phyloP scores from a whole-genome alignment of 768 basidiomycete genomes.

The Coprinopsis cinerea region DNA sequence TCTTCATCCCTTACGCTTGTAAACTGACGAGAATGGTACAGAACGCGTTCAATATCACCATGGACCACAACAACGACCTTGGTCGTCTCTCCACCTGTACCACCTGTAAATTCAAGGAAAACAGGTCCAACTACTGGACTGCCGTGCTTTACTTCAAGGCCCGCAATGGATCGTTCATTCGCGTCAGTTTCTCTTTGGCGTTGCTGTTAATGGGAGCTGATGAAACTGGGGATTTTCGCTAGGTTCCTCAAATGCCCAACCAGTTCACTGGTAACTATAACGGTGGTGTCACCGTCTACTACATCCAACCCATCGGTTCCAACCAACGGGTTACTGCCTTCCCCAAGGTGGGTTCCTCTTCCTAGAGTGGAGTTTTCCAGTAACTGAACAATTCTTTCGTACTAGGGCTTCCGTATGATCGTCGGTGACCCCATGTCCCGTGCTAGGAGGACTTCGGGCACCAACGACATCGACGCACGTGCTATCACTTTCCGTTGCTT shows the following conservation, averaged over 20 bases:
- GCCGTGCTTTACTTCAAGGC: conserved; percentile 6
- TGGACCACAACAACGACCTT: conserved; percentile 6
- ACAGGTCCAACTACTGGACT: conserved; percentile 10
- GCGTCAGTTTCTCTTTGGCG: not conserved
- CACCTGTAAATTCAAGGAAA: conserved; percentile 5
- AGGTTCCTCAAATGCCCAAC: conserved; percentile 10
- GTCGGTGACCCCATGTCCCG: conserved; percentile 8
- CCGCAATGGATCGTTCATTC: conserved; percentile 2
- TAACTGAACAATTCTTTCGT: not conserved
- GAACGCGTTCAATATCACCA: conserved; percentile 8
- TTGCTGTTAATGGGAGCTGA: not conserved
- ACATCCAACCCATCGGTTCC: conserved; percentile 6
- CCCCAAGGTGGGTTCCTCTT: conserved; percentile 3
- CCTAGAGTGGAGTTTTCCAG: not conserved
- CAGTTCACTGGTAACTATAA: conserved; percentile 6
- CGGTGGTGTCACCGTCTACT: conserved; percentile 11
- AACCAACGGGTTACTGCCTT: conserved; percentile 7
- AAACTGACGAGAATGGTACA: not conserved
- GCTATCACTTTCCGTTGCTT: conserved; percentile 9
- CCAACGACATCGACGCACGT: conserved; percentile 6
- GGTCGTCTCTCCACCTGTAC: not conserved
- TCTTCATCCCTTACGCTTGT: not conserved
- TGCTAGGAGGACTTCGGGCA: not conserved
- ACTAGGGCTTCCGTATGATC: conserved; percentile 9
- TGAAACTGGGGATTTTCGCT: not conserved